phyloP scores from a whole-genome alignment of 257 asterid genomes.

The Verbena officinalis region DNA sequence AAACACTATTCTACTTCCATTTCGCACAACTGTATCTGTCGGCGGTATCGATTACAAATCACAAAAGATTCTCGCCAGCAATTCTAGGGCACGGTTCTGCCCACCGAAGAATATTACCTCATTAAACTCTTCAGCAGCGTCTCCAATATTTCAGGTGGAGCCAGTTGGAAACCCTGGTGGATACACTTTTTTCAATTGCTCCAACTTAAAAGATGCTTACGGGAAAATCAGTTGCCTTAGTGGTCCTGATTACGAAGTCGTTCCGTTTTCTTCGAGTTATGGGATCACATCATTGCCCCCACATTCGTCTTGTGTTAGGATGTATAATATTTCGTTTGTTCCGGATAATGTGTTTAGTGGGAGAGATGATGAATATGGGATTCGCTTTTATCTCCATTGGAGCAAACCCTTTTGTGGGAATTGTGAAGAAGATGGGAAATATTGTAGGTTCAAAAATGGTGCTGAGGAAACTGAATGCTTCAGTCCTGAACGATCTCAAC shows the following conservation, averaged over 20 bases:
- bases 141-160: constrained; percentile 29
- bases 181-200: constrained; percentile 37
- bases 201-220: background rate
- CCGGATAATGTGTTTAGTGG: constrained; percentile 27
- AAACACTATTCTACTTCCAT: constrained; percentile 17
- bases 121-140: constrained; percentile 25
- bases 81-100: constrained; percentile 30
- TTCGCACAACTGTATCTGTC: constrained; percentile 26
- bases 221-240: constrained; percentile 29
- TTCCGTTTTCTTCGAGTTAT: constrained; percentile 7
- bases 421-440: constrained; percentile 32
- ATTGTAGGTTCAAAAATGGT: constrained; percentile 29
- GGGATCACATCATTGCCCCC: constrained; percentile 28
- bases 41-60: constrained; percentile 34
- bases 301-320: constrained; percentile 42
- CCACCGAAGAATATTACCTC: constrained; percentile 32
- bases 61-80: constrained; percentile 29
- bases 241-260: constrained; percentile 17
- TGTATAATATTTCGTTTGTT: constrained; percentile 34
- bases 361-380: constrained; percentile 15
- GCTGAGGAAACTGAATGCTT: constrained; percentile 38
- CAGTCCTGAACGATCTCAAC: constrained; percentile 11
- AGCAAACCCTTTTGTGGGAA: constrained; percentile 35
- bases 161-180: constrained; percentile 25
- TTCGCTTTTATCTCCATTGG: constrained; percentile 34